These are phyloP conservation scores for Cephalotrichum gorgonifer DNA, from an alignment of 2,329 filamentous ascomycete species.

Conservation along the genomic window DNA sequence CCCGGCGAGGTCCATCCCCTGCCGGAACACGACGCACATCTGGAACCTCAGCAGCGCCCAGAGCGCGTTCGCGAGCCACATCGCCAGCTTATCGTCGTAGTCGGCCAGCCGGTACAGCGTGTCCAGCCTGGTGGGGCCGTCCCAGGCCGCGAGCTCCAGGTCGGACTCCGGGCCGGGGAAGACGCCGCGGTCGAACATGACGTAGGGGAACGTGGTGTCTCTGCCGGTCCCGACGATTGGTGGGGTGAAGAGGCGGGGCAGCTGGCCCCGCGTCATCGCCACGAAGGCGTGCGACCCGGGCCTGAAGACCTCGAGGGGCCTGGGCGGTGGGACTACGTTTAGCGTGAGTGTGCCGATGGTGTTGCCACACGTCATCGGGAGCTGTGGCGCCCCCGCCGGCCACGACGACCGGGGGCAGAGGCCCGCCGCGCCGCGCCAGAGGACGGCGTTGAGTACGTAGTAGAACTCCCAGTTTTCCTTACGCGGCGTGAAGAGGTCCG, in stretches of 20 bases:
- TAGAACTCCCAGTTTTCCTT: slow-evolving; percentile 11
- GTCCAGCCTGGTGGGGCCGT: neutral
- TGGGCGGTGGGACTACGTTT: slow-evolving; percentile 1
- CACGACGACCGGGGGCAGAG: slow-evolving; percentile 6
- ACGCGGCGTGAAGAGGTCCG: slow-evolving; percentile 1
- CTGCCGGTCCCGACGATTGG: no score
- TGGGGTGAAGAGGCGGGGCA: neutral
- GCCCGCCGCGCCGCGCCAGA: slow-evolving; percentile 8
- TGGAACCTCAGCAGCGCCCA: neutral
- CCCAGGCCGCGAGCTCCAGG: neutral
- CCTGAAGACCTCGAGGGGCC: neutral
- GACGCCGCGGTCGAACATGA: neutral
- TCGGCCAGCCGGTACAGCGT: neutral
- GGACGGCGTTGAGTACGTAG: slow-evolving; percentile 9
- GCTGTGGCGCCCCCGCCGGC: neutral
- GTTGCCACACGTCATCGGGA: neutral
- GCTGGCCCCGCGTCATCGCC: neutral
- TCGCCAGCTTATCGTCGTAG: neutral
- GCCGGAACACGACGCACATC: neutral
- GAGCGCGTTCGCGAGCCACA: neutral
- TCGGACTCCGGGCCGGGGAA: neutral
- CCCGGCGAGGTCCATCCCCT: slow-evolving; percentile 10
- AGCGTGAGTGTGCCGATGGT: slow-evolving; percentile 9
- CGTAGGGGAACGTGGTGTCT: neutral
- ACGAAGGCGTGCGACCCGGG: no score